Evolutionary conservation across 208 protist genomes (phyloP).

Genomic region (Balamuthia mandrillaris): DNA sequence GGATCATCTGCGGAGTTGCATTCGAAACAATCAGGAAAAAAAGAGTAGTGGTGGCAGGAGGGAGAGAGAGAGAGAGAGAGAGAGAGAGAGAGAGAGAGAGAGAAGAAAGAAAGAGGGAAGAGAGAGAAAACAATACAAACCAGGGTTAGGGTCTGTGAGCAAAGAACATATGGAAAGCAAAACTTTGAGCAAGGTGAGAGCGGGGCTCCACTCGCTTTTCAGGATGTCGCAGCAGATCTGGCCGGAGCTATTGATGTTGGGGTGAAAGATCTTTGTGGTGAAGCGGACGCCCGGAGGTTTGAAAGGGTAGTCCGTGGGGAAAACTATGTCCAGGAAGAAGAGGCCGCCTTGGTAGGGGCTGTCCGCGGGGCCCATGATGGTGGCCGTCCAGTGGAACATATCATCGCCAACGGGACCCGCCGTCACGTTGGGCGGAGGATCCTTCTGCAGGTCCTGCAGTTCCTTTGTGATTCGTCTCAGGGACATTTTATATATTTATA

Average conservation of each 20-base stretch:
- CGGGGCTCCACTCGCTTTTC: constrained; percentile 82
- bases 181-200: constrained; percentile 82
- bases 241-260: constrained; percentile 79
- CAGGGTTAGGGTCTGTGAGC: constrained; percentile 81
- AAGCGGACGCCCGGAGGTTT: constrained; percentile 75
- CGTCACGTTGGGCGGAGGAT: constrained; percentile 90
- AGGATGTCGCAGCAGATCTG: constrained; percentile 84
- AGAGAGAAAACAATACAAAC: constrained; percentile 1
- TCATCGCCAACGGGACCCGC: constrained; percentile 90
- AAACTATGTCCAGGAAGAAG: constrained; percentile 77
- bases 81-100: not conserved
- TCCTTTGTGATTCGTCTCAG: constrained; percentile 45
- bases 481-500: too few relatives aligned
- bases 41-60: not conserved
- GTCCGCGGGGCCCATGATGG: constrained; percentile 74
- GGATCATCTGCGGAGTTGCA: constrained; percentile 64
- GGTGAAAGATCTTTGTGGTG: constrained; percentile 76
- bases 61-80: not conserved
- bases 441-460: constrained; percentile 87
- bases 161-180: constrained; percentile 80
- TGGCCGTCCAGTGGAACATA: constrained; percentile 89
- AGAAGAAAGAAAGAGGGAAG: not conserved
- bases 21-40: not conserved
- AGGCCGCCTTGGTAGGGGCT: constrained; percentile 75
- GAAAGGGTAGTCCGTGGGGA: constrained; percentile 82